Percentiles rank a stretch among this genome's conserved stretches.
Evolutionary conservation across 2,329 filamentous ascomycete species (phyloP).

Genomic region (Chrysosporium queenslandicum): DNA sequence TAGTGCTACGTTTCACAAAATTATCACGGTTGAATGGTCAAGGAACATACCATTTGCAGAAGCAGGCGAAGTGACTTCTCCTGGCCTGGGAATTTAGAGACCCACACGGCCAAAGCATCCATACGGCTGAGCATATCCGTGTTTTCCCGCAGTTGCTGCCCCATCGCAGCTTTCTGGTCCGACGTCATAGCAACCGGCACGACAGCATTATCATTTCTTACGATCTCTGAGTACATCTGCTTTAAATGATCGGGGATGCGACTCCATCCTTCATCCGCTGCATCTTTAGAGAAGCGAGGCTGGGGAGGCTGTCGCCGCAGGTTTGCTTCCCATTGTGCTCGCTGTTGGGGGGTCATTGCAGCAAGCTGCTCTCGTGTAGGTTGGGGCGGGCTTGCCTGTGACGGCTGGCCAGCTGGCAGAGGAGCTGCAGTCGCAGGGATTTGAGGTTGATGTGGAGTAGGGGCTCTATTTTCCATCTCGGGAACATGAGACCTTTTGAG

Average conservation of each 20-base stretch:
- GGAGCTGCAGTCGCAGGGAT: conserved; percentile 18
- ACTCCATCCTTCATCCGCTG: conserved; percentile 32
- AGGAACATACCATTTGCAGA: conserved; percentile 29
- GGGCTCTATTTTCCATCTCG: conserved; percentile 36
- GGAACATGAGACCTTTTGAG: conserved; percentile 38
- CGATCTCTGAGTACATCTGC: conserved; percentile 33
- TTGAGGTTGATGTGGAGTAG: conserved; percentile 21
- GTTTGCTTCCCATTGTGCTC: conserved; percentile 29
- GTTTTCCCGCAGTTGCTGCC: conserved; percentile 32
- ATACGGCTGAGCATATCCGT: conserved; percentile 36
- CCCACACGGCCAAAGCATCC: conserved; percentile 35
- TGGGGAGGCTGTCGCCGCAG: conserved; percentile 30
- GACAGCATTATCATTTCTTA: conserved; percentile 25
- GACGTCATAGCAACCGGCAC: conserved; percentile 30
- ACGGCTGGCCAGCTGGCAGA: conserved; percentile 17
- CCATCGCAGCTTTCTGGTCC: conserved; percentile 32
- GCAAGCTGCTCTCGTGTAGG: conserved; percentile 30
- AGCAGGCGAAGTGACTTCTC: conserved; percentile 32
- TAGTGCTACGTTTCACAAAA: conserved; percentile 3
- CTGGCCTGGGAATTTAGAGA: conserved; percentile 32
- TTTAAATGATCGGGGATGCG: conserved; percentile 32
- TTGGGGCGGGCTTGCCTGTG: conserved; percentile 19
- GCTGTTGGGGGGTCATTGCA: conserved; percentile 36
- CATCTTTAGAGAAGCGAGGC: conserved; percentile 26
- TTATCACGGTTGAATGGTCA: conserved; percentile 14